Percentiles rank a stretch among this genome's conserved stretches.
phyloP scores from a whole-genome alignment of 2,329 filamentous ascomycete species.

The Monosporascus sp. region DNA sequence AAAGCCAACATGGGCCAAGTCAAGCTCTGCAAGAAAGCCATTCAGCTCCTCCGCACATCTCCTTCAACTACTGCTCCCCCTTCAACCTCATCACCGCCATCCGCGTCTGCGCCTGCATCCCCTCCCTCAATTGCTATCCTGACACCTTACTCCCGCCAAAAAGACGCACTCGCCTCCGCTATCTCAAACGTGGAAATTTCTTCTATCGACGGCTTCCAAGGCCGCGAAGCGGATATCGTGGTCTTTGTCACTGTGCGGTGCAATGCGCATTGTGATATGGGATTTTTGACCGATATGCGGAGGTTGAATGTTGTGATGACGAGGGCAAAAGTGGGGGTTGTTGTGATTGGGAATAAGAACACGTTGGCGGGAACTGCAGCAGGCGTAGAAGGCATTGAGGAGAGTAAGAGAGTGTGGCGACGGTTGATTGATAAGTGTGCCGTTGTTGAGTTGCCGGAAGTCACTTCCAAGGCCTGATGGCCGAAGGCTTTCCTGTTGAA shows the following conservation, averaged over 20 bases:
- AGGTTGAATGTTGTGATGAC: constrained; percentile 37
- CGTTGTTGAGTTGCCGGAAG: too few relatives aligned
- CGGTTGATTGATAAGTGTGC: too few relatives aligned
- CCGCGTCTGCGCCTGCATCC: too few relatives aligned
- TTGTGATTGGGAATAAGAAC: too few relatives aligned
- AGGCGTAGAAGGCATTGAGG: too few relatives aligned
- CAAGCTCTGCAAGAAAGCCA: constrained; percentile 28
- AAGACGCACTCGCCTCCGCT: constrained; percentile 22
- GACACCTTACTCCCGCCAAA: constrained; percentile 35
- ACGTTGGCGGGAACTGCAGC: too few relatives aligned
- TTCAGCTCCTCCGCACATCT: constrained; percentile 22
- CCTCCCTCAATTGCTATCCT: constrained; percentile 30
- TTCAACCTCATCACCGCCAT: not conserved
- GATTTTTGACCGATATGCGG: constrained; percentile 35
- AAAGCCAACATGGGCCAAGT: constrained; percentile 35
- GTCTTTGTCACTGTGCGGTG: constrained; percentile 38
- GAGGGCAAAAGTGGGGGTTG: constrained; percentile 13
- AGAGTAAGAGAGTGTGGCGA: too few relatives aligned
- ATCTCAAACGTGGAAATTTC: constrained; percentile 27
- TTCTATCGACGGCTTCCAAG: constrained; percentile 39
- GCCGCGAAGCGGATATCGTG: constrained; percentile 36
- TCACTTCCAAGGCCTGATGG: too few relatives aligned
- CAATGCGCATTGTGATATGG: constrained; percentile 32
- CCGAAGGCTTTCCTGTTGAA: too few relatives aligned
- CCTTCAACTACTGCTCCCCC: not conserved